Percentiles rank a stretch among this genome's conserved stretches.
These are phyloP conservation scores for Vitis vinifera DNA, from an alignment of 164 flowering plant genomes.

Conservation along the genomic window DNA sequence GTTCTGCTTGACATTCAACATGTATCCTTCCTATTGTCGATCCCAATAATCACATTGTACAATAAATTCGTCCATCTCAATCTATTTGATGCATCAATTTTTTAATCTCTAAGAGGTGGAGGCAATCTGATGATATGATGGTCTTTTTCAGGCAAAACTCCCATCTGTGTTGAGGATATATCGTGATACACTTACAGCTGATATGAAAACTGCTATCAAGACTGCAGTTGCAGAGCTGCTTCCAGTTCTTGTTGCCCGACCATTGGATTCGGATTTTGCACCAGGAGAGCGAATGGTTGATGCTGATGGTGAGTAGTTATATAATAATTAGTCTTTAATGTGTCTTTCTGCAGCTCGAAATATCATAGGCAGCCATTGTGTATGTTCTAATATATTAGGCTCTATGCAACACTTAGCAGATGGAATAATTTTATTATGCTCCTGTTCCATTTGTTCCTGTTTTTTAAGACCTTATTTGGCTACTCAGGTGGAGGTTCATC, in stretches of 20 bases:
- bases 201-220: constrained; percentile 94
- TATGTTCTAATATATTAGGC: too few relatives aligned
- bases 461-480: constrained; percentile 10
- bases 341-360: too few relatives aligned
- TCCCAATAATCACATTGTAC: not conserved
- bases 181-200: constrained; percentile 84
- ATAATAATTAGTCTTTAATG: not conserved
- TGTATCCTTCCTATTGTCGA: too few relatives aligned
- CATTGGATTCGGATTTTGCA: constrained; percentile 59
- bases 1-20: too few relatives aligned
- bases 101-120: not conserved
- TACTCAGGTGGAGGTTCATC: constrained; percentile 79
- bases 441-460: constrained; percentile 3
- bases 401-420: too few relatives aligned
- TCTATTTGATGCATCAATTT: not conserved
- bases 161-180: constrained; percentile 88
- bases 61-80: not conserved
- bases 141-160: constrained; percentile 70
- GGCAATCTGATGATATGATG: not conserved
- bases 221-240: constrained; percentile 87
- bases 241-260: constrained; percentile 63
- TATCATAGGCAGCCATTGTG: too few relatives aligned
- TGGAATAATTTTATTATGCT: not conserved
- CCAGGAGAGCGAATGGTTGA: constrained; percentile 65
- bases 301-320: constrained; percentile 65